Base-by-base conservation (phyloP, 805 yeast genomes). In the Candida tibetensis region DNA sequence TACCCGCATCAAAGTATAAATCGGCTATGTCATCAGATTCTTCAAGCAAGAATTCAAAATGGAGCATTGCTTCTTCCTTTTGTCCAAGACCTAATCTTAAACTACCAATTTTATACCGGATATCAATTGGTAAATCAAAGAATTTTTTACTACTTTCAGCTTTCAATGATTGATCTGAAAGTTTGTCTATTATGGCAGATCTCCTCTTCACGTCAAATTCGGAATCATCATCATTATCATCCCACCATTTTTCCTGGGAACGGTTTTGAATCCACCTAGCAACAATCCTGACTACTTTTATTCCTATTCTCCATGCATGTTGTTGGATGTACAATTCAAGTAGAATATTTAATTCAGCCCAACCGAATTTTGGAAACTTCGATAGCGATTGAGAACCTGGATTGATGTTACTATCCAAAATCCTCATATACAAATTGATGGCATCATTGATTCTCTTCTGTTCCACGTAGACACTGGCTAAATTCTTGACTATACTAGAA, bases 341-440 rank as follows among this genome's bases (percentile, higher is more conserved):
- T 30, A 91, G 66, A 42, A 88, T 86, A 51, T 93, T 91, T 33
- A 91, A 69, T 42, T 86, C 90, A 0, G 95, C 83, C 95, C 95
- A 93, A 34, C 80, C 88, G 57, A 91, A 93, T 16, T 60, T 58
- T 1, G 87, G 72, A 5, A 14, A 7, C 27, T 18, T 17, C 6
- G 30, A 10, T 13, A n/a, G 26, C 4, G 27, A 12, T 12, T 34
- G 31, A 14, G 30, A 14, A 34, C 25, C 25, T 21, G 62, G 63
- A 36, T 58, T 51, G 25, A 76, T 72, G 54, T 86, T 85, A 34
- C 74, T 72, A 27, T 81, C 82, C 36, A 82, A 71, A 8, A 83
- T 71, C 23, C 74, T 75, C 58, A 76, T 69, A 55, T 86, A 88
- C 55, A 85, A 69, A 12, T 75, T 77, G 21, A 87, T 80, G 0